phyloP scores from a whole-genome alignment of 441 rosid genomes.

The Daphne laureola region DNA sequence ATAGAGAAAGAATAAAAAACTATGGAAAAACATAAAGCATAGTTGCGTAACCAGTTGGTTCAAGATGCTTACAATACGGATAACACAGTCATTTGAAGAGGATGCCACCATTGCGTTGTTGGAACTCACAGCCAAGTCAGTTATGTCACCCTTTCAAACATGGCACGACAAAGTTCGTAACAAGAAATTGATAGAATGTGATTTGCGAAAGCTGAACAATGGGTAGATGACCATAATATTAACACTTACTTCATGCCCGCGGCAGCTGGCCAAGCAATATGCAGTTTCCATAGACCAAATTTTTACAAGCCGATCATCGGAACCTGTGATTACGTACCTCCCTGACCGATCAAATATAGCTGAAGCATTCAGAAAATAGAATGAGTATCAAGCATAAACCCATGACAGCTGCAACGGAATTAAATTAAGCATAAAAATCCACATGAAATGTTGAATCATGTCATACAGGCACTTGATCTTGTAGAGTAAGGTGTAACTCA shows the following conservation, averaged over 20 bases:
- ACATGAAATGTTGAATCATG: not conserved
- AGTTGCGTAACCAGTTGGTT: conserved; percentile 6
- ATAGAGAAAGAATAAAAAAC: conserved; percentile 17
- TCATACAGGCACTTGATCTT: not conserved
- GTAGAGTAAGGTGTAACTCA: not conserved
- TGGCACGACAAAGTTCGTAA: conserved; percentile 16
- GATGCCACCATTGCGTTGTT: conserved; percentile 95
- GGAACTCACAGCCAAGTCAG: conserved; percentile 97
- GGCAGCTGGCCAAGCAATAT: conserved; percentile 97
- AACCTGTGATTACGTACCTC: conserved; percentile 96
- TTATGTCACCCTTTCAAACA: conserved; percentile 87
- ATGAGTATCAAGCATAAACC: conserved; percentile 8
- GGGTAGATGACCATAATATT: conserved; percentile 15
- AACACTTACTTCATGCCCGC: conserved; percentile 96
- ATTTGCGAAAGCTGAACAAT: conserved; percentile 5
- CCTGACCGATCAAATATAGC: conserved; percentile 96
- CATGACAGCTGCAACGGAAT: not conserved
- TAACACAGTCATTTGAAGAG: conserved; percentile 92
- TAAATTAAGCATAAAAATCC: not conserved
- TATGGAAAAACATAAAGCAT: conserved; percentile 3
- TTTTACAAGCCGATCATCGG: conserved; percentile 99
- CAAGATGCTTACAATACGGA: conserved; percentile 76
- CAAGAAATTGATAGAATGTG: conserved; percentile 13
- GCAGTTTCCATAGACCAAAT: conserved; percentile 99
- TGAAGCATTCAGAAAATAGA: conserved; percentile 37